Evolutionary conservation across 1,139 yeast genomes (phyloP).

Genomic region (Debaryomyces sp.): DNA sequence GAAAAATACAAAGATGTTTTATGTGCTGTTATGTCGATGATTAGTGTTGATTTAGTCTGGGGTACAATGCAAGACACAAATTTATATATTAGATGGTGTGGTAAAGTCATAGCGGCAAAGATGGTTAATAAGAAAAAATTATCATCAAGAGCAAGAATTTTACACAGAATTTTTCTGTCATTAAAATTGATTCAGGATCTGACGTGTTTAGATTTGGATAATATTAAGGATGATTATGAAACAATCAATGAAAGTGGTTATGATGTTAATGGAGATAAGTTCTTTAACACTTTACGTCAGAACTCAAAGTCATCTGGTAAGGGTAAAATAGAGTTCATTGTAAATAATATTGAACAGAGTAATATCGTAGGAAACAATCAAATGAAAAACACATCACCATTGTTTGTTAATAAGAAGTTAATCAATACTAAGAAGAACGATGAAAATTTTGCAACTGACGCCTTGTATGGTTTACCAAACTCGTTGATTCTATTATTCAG

Average conservation of each 20-base stretch:
- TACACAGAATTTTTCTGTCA: slow-evolving; percentile 79
- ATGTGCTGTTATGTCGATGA: slow-evolving; percentile 85
- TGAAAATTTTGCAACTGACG: slow-evolving; percentile 73
- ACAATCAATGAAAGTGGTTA: slow-evolving; percentile 33
- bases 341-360: slow-evolving; percentile 28
- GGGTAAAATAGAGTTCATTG: slow-evolving; percentile 50
- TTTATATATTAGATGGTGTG: slow-evolving; percentile 75
- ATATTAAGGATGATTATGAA: slow-evolving; percentile 40
- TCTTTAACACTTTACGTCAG: slow-evolving; percentile 16
- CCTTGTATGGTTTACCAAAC: slow-evolving; percentile 83
- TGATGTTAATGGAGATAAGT: slow-evolving; percentile 46
- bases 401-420: slow-evolving; percentile 47
- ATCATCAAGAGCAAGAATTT: slow-evolving; percentile 73
- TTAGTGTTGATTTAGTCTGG: slow-evolving; percentile 86
- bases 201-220: slow-evolving; percentile 56
- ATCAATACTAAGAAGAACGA: slow-evolving; percentile 48
- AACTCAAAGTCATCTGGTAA: slow-evolving; percentile 21
- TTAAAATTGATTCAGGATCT: slow-evolving; percentile 75
- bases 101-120: slow-evolving; percentile 69
- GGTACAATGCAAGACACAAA: slow-evolving; percentile 90
- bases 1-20: slow-evolving; percentile 85
- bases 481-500: slow-evolving; percentile 73
- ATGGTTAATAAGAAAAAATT: slow-evolving; percentile 66
- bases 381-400: slow-evolving; percentile 34
- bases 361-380: slow-evolving; percentile 9